Base-by-base conservation (phyloP, 2,329 filamentous ascomycete species). In the Aureobasidium lini region DNA sequence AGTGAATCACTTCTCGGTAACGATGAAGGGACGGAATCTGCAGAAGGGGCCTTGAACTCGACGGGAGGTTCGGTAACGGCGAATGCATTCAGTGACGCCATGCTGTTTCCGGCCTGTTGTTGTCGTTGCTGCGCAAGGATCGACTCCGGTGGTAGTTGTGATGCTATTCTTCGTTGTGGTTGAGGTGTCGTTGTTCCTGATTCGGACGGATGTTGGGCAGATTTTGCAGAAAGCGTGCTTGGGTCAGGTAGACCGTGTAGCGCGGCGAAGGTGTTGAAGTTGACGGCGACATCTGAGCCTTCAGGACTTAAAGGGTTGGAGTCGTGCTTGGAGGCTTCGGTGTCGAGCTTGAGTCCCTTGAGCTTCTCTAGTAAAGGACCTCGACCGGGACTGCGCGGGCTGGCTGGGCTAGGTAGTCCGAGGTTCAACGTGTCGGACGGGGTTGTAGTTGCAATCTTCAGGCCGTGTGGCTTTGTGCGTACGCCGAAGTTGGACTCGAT, bases 401-500 rank as follows among this genome's bases (percentile, higher is more conserved):
- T 82, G 44, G 79, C 76, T 2, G 83, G 86, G 58, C 83, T 86
- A 29, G 48, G 48, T 29, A 81, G 75, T 1, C 39, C 56, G 2
- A 61, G n/a, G 60, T 65, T 64, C 36, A 68, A 28, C 13, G 63
- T 62, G 39, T 18, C 62, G 37, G 56, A 57, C 65, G 50, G 66
- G 48, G 1, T 65, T 62, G 57, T 46, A 8, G 63, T 60, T 13
- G 70, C 71, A 50, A 73, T 68, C 60, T 64, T 75, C 54, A 76
- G 70, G 31, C 70, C 72, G 4, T 70, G 66, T 6, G 72, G 76
- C 62, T 72, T 77, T 57, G 73, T 72, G 43, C 67, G 70, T 1
- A 89, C 76, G 6, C 87, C 87, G 71, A 95, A 96, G 66, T 91
- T 89, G 48, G 85, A 79, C 67, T 90, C 83, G 56, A 96, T 91